A percentile compares a stretch with the other conserved stretches of the same genome.
Evolutionary conservation across 352 stramenopile genomes (phyloP).

Genomic region (Plasmopara viticola): DNA sequence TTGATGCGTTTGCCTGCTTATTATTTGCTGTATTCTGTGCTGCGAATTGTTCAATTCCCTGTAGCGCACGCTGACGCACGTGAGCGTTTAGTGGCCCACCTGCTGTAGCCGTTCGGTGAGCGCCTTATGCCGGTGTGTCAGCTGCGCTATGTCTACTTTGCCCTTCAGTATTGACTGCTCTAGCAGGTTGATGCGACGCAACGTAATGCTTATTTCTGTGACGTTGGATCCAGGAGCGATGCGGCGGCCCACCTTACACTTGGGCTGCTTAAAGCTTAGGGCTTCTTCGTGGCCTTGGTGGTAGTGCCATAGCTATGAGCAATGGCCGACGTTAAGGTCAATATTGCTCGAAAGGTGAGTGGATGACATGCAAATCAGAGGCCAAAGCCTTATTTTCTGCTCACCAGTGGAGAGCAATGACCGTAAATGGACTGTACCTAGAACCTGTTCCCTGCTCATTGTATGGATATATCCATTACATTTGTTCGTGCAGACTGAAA

Average conservation of each 20-base stretch:
- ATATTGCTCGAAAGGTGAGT: background rate
- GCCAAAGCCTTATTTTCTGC: too few relatives aligned
- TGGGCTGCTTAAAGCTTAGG: constrained; percentile 82
- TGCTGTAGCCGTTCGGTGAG: constrained; percentile 64
- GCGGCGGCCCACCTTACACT: constrained; percentile 79
- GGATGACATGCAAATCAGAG: constrained; percentile 1
- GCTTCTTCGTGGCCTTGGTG: constrained; percentile 77
- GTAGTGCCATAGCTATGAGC: constrained; percentile 30
- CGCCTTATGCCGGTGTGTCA: constrained; percentile 61
- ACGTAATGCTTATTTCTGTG: constrained; percentile 64
- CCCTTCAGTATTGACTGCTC: constrained; percentile 73
- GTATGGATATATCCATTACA: too few relatives aligned
- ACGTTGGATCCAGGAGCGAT: constrained; percentile 64
- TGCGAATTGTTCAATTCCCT: constrained; percentile 58
- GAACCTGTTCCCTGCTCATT: too few relatives aligned
- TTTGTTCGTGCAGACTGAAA: too few relatives aligned
- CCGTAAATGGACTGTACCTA: too few relatives aligned
- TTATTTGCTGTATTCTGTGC: constrained; percentile 39
- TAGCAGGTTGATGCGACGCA: constrained; percentile 74
- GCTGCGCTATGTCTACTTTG: constrained; percentile 46
- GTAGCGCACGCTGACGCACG: constrained; percentile 61
- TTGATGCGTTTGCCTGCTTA: constrained; percentile 59
- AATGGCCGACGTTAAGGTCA: background rate
- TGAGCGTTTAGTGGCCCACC: constrained; percentile 76
- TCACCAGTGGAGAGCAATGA: too few relatives aligned